Percentiles rank a stretch among this genome's conserved stretches.
These are phyloP conservation scores for Beauveria varroae DNA, from an alignment of 2,329 filamentous ascomycete species.

Conservation along the genomic window DNA sequence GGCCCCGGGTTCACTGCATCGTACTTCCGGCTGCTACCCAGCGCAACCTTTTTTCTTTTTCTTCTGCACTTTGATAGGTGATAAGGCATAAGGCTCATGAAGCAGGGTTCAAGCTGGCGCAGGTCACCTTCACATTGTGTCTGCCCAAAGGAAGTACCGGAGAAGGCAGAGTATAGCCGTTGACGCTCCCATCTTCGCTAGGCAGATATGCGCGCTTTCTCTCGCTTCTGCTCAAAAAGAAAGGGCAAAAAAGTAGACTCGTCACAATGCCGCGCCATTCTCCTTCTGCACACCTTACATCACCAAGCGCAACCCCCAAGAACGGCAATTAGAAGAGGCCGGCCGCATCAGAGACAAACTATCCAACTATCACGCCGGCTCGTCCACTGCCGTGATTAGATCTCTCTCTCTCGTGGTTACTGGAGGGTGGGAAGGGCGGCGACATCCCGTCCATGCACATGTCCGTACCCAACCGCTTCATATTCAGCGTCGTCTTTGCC, in stretches of 20 bases:
- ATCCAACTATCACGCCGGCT: neutral
- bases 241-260: neutral
- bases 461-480: neutral
- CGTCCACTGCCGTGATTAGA: neutral
- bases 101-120: too few species aligned
- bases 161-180: neutral
- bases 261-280: neutral
- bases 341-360: conserved; percentile 1
- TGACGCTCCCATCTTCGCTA: neutral
- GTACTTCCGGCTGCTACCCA: too few species aligned
- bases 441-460: neutral
- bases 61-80: too few species aligned
- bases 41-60: too few species aligned
- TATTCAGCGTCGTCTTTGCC: neutral
- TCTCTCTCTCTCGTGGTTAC: neutral
- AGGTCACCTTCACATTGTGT: too few species aligned
- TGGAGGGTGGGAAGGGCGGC: neutral
- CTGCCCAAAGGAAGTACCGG: too few species aligned
- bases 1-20: too few species aligned
- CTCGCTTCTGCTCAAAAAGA: neutral
- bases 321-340: neutral
- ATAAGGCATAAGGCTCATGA: too few species aligned
- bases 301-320: neutral
- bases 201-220: neutral
- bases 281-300: neutral